A percentile compares a stretch with the other conserved stretches of the same genome.
These are phyloP conservation scores for Endocalyx cinctus DNA, from an alignment of 2,329 filamentous ascomycete species.

Conservation along the genomic window DNA sequence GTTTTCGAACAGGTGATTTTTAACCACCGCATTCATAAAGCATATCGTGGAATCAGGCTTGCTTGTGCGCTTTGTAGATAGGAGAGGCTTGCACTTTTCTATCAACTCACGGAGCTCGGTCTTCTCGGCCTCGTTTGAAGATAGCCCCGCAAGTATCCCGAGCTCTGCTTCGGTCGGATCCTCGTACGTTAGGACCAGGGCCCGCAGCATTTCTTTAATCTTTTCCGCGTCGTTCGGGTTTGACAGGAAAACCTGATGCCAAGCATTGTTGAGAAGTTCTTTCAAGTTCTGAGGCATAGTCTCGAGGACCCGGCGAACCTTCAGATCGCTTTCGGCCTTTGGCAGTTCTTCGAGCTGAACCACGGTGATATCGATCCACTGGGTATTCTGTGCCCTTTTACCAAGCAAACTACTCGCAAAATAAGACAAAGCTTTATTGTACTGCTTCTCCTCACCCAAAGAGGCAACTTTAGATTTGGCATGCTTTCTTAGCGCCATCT, in stretches of 20 bases:
- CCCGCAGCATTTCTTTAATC: conserved; percentile 1
- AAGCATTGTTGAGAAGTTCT: background rate
- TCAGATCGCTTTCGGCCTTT: background rate
- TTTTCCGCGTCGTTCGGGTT: background rate
- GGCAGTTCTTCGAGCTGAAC: background rate
- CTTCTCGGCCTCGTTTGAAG: conserved; percentile 1
- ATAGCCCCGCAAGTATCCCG: conserved; percentile 14
- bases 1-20: conserved; percentile 32
- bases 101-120: conserved; percentile 31
- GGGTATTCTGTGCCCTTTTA: conserved; percentile 1
- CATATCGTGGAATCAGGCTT: conserved; percentile 17
- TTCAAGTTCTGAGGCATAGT: background rate
- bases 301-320: background rate
- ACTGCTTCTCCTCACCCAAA: background rate
- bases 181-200: background rate
- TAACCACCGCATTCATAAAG: conserved; percentile 32
- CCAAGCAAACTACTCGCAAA: background rate
- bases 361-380: background rate
- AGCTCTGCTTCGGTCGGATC: background rate
- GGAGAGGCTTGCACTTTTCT: conserved; percentile 33
- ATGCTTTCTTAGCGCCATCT: background rate
- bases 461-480: too few species aligned
- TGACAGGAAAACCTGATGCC: background rate
- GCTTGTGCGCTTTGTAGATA: conserved; percentile 17
- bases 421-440: background rate